Percentiles rank a stretch among this genome's conserved stretches.
Conservation (phyloP, 257 asterid species). For the Solanum chilense region DNA sequence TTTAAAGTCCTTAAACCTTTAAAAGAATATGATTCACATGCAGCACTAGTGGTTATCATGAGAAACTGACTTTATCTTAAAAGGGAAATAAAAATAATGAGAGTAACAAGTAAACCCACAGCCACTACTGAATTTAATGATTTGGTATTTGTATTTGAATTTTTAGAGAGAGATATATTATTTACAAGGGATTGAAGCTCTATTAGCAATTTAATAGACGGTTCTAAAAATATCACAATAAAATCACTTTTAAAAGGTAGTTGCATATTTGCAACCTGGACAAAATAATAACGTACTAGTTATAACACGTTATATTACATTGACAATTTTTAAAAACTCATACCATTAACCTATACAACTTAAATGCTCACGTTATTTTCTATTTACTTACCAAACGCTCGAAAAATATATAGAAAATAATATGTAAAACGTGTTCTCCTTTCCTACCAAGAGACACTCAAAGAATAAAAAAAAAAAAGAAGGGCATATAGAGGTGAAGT, state of each 20-base stretch:
- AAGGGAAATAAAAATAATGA: neutral
- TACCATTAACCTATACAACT: neutral
- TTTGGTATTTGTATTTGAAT: neutral
- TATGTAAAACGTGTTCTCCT: neutral
- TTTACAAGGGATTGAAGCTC: neutral
- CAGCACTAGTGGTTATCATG: neutral
- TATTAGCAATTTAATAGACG: neutral
- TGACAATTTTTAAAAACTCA: neutral
- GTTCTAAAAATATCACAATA: neutral
- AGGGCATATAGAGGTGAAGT: neutral
- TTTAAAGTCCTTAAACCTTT: neutral
- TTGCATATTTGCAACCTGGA: neutral
- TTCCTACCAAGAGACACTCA: neutral
- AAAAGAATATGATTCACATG: neutral
- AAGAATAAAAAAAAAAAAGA: neutral
- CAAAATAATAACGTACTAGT: no score
- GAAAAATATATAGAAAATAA: neutral
- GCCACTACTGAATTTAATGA: neutral
- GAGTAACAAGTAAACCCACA: neutral
- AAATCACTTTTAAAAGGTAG: neutral
- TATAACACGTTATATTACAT: no score
- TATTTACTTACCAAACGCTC: neutral
- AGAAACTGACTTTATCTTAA: neutral
- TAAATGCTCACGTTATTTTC: neutral
- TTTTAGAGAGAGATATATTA: neutral